Percentiles rank a stretch among this genome's conserved stretches.
These are phyloP conservation scores for Centrapalus pauciflorus DNA, from an alignment of 129 eudicot genomes.

Conservation along the genomic window DNA sequence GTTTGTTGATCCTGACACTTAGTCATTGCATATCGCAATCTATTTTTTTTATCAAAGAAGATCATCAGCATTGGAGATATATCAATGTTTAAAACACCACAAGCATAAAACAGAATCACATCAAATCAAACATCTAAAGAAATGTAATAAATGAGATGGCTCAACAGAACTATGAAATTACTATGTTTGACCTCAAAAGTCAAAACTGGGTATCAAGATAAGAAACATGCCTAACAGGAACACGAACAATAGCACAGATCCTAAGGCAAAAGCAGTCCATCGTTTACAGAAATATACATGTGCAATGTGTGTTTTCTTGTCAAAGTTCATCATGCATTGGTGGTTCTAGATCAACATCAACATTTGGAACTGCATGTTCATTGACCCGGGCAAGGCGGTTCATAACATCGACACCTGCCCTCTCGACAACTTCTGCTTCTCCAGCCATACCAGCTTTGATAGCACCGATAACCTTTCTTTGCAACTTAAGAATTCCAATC, in stretches of 20 bases:
- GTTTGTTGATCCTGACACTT: too few species aligned
- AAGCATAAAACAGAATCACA: too few species aligned
- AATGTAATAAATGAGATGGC: too few species aligned
- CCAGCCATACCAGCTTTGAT: constrained; percentile 75
- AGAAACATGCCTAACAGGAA: neutral
- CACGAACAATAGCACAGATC: neutral
- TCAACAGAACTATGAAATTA: too few species aligned
- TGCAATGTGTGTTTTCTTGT: constrained; percentile 10
- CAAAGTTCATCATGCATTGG: constrained; percentile 85
- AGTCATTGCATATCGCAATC: too few species aligned
- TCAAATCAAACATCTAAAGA: too few species aligned
- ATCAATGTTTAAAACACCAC: too few species aligned
- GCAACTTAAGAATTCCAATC: constrained; percentile 76
- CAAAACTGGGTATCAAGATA: neutral
- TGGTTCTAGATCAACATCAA: constrained; percentile 47
- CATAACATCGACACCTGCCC: constrained; percentile 28
- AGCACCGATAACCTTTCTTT: constrained; percentile 56
- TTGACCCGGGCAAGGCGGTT: constrained; percentile 43
- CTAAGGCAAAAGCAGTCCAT: constrained; percentile 11
- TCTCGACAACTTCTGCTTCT: constrained; percentile 24
- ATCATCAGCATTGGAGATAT: too few species aligned
- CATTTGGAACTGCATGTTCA: constrained; percentile 36
- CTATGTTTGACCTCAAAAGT: neutral
- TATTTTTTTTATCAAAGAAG: too few species aligned
- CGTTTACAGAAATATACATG: constrained; percentile 24